Evolutionary conservation across 768 basidiomycete species (phyloP), one percentile per base, ranked within the genome.

Genomic region (Porpolomopsis calyptriformis): DNA sequence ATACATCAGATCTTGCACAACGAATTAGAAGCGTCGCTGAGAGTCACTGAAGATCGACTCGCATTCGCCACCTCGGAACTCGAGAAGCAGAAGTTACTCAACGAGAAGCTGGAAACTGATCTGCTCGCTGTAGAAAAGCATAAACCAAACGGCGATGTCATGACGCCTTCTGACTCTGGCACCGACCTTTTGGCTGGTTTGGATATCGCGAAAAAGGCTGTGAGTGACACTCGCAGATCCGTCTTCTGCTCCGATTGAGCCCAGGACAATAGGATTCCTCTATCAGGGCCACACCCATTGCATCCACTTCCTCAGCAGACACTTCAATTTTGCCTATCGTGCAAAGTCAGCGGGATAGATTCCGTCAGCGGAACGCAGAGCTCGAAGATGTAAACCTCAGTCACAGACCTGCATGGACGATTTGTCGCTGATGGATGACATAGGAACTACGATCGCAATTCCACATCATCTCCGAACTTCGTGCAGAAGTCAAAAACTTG

Each of bases 311-410:
- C 26, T 75, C 86, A 2, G 87, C 85, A 4, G 94, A 98, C 57
- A 87, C 85, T 0, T 93, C 91, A 7, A 98, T 98, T 55, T 65
- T 99, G n/a, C 96, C 94, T 2, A 98, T 99, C 53, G 96, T 98
- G 33, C 97, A 96, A 1, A 86, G 87, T 56, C 96, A 99, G 59
- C 75, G 96, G 47, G 96, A 99, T 59, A 76, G 94, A n/a, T 99
- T 98, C 77, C 73, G 94, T 42, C 90, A 93, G 61, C 80, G 96
- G 16, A 98, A 98, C 59, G 85, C 90, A 16, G 96, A 99, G 57
- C 74, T 99, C 12, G 94, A 99, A 66, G 94, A 98, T 71, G 90
- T 86, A 49, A 19, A 66, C 53, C 34, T 37, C n/a, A 42, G 16
- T 22, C 43, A 45, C 34, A 25, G 23, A 34, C 16, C 35, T 14